These are phyloP conservation scores for Gnetum montanum DNA, from an alignment of 75 land plant genomes.

Conservation along the genomic window DNA sequence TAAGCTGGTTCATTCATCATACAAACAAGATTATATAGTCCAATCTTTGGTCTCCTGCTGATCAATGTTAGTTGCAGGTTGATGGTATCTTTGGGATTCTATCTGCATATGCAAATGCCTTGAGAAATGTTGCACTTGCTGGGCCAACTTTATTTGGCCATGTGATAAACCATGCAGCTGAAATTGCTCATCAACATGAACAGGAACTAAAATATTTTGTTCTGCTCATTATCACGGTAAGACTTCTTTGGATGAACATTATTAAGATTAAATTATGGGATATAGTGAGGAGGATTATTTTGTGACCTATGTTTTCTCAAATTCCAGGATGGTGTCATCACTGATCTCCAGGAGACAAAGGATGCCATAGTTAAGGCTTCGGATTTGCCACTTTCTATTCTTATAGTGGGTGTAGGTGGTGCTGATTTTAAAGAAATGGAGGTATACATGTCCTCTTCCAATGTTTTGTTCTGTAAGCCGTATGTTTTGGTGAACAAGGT, in stretches of 20 bases:
- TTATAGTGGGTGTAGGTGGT: slow-evolving; percentile 94
- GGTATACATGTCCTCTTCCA: slow-evolving; percentile 26
- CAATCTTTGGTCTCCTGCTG: too few relatives aligned
- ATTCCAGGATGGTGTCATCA: slow-evolving; percentile 88
- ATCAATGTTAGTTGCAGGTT: slow-evolving; percentile 48
- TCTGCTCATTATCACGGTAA: slow-evolving; percentile 80
- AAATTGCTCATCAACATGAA: slow-evolving; percentile 37
- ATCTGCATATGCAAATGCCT: slow-evolving; percentile 59
- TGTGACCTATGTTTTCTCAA: background rate
- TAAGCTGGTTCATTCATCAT: too few relatives aligned
- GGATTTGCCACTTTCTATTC: slow-evolving; percentile 77
- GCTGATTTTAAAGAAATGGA: slow-evolving; percentile 99
- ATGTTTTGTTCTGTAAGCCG: too few relatives aligned
- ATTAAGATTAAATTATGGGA: background rate
- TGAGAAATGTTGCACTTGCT: slow-evolving; percentile 47
- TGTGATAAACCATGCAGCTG: slow-evolving; percentile 57
- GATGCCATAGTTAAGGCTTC: slow-evolving; percentile 84
- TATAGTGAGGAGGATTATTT: background rate
- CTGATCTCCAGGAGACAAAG: slow-evolving; percentile 89
- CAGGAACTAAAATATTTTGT: slow-evolving; percentile 51
- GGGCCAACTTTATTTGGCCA: slow-evolving; percentile 87
- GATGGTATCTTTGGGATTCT: slow-evolving; percentile 67
- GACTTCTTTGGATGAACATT: background rate
- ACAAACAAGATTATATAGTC: too few relatives aligned
- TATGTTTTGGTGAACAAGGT: too few relatives aligned